Evolutionary conservation across 495 filamentous ascomycete genomes (phyloP), one percentile per base, ranked within the genome.

Genomic region (Haplographium delicatum): DNA sequence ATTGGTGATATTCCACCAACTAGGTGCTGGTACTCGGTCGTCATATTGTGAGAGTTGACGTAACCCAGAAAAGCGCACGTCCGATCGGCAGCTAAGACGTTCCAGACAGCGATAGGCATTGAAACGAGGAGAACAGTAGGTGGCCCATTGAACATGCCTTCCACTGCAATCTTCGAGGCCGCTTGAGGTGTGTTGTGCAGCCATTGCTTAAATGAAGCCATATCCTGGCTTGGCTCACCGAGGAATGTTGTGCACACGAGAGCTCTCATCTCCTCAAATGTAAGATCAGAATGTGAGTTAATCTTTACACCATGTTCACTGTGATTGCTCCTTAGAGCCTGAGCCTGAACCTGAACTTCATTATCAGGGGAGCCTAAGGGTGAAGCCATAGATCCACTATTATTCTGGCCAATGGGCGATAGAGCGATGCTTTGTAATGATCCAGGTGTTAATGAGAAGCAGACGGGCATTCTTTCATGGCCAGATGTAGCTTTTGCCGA

Each of bases 161-260:
- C 75, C 5, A 80, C 75, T 5, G 71, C 65, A 38, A 79, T 72
- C 41, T 75, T 75, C 5, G 73, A 71, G 18, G 69, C 70, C 8
- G 69, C 64, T 1, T 67, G 55, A 3, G 74, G 72, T 16, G 65
- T 68, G 46, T 70, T 73, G 31, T 73, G 69, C 9, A 80, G 66
- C 75, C 76, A 79, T 39, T 78, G 73, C 62, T 76, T 72, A 54
- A 79, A 79, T 31, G 68, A 78, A 22, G 69, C 67, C 74, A 80
- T 78, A 33, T 79, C 76, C 7, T 73, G 68, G 47, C 72, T 78
- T 8, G 75, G 73, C 49, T 80, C 74, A 31, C 74, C 74, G 24
- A 77, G 71, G 53, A 79, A 79, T 0, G 74, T 78, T 1, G 74
- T 79, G 60, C 75, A 78, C 2, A 79, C 74, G 24, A 80, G 54